Evolutionary conservation across 768 basidiomycete genomes (phyloP), one percentile per base, ranked within the genome.

Genomic region (Polyporus arcularius): DNA sequence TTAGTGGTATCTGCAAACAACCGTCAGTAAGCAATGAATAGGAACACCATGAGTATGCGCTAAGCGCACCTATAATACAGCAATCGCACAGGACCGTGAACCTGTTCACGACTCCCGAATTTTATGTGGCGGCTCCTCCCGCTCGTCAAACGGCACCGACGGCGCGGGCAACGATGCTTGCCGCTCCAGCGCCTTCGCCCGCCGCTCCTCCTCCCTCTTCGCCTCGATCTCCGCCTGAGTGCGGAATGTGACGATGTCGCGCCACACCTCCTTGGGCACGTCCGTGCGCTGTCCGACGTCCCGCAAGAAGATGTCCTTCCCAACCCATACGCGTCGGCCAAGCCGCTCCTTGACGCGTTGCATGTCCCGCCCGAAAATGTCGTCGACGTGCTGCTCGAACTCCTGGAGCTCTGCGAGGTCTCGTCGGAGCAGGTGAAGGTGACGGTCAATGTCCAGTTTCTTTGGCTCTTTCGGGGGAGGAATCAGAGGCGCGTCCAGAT

Each of bases 281-380:
- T 63, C 59, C 26, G 73, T 61, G 40, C 82, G 79, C 16, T 57
- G 12, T 11, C 47, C 43, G 38, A 62, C 57, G n/a, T 65, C 65
- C 30, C 68, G 68, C 49, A 91, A 55, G 66, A 81, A 92, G 3
- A 93, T 64, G 55, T 85, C 74, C 70, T 82, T 85, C 35, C 71
- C 77, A 5, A 64, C 70, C 89, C 89, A 91, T 0, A 92, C 83
- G 11, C 91, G 84, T n/a, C 91, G 83, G 9, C 89, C 89, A n/a
- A 92, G 73, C 32, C 83, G 79, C 73, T 92, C 89, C 73, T 90
- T 90, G n/a, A 85, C 58, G 16, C 90, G 82, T 62, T 87, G 83
- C 3, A 76, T 75, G 16, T 77, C 82, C 10, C 88, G 83, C 5
- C 75, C 80, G 7, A 84, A 63, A 2, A 81, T 73, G n/a, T 74